Base-by-base conservation (phyloP, 2,329 filamentous ascomycete species). In the Trichoderma guizhouense region DNA sequence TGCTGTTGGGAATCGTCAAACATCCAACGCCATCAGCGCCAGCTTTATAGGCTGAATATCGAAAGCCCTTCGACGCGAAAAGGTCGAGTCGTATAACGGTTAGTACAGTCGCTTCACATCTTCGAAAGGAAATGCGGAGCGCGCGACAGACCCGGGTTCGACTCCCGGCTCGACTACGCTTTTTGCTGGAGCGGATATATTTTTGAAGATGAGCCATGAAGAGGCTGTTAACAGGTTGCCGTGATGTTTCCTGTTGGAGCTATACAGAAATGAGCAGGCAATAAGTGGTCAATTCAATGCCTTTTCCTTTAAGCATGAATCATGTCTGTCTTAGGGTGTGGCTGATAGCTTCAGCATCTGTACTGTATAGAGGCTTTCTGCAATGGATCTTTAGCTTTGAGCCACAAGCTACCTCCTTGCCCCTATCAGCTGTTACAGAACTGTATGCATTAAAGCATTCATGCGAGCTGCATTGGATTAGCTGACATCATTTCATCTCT, bases 131-230 rank as follows among this genome's bases (percentile, higher is more conserved):
- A 4, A 64, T 65, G 62, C 62, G 62, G 62, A 65, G 62, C 62
- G 62, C 62, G 62, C 62, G 62, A 65, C 62, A 65, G 62, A 65
- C 62, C 53, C 65, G 65, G 65, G 65, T 68, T 68, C 89, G 1
- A 91, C 90, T 39, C 84, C 78, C 11, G 86, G 83, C 79, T 90
- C 92, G 73, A 84, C 83, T 68, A 68, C n/a, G 12, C 34, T 58
- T 68, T 68, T 58, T 58, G 28, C 12, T 9, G 43, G 47, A 12
- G 21, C 47, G 47, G 11, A 12, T 51, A 7, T 24, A 3, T 21
- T 55, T 26, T 28, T 63, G 21, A n/a, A 47, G 9, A 2, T 51
- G n/a, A 12, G n/a, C 11, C 11, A 3, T 3, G 47, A 51, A 14
- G 47, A 7, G 0, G 11, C 18, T 1, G 15, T 4, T 24, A n/a